These are phyloP conservation scores for Geotrichum candidum DNA, from an alignment of 1,139 yeast genomes.

Conservation along the genomic window DNA sequence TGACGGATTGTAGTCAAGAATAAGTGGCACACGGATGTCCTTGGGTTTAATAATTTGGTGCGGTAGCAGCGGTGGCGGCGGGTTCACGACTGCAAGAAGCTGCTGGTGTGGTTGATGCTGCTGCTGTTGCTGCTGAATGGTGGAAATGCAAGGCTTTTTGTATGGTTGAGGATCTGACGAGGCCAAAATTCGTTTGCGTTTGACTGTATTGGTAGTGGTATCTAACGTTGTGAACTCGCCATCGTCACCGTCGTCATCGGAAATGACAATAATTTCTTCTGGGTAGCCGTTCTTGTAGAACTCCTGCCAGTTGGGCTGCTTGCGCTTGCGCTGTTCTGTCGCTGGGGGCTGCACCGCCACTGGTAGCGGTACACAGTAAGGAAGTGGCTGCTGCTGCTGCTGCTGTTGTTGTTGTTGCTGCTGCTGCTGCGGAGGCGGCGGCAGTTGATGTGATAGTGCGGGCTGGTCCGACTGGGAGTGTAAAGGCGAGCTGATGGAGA, in stretches of 20 bases:
- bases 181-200: not conserved
- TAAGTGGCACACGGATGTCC: slow-evolving; percentile 3
- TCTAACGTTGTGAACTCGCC: slow-evolving; percentile 7
- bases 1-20: slow-evolving; percentile 22
- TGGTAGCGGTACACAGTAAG: not conserved
- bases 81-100: not conserved
- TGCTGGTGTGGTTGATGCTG: not conserved
- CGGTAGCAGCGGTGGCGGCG: not conserved
- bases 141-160: not conserved
- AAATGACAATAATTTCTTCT: slow-evolving; percentile 33
- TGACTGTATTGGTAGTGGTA: not conserved
- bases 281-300: slow-evolving; percentile 33
- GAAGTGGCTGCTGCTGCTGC: not conserved
- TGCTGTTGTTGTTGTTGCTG: not conserved
- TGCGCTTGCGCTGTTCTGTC: not conserved
- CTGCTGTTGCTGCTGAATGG: not conserved
- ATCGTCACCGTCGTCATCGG: slow-evolving; percentile 26
- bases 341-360: not conserved
- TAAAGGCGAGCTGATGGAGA: not conserved
- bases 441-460: not conserved
- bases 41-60: slow-evolving; percentile 15
- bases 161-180: slow-evolving; percentile 24
- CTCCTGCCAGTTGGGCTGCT: slow-evolving; percentile 28
- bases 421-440: not conserved
- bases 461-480: not conserved